A percentile compares a stretch with the other conserved stretches of the same genome.
These are phyloP conservation scores for Pseudevernia furfuracea DNA, from an alignment of 495 filamentous ascomycete genomes.

Conservation along the genomic window DNA sequence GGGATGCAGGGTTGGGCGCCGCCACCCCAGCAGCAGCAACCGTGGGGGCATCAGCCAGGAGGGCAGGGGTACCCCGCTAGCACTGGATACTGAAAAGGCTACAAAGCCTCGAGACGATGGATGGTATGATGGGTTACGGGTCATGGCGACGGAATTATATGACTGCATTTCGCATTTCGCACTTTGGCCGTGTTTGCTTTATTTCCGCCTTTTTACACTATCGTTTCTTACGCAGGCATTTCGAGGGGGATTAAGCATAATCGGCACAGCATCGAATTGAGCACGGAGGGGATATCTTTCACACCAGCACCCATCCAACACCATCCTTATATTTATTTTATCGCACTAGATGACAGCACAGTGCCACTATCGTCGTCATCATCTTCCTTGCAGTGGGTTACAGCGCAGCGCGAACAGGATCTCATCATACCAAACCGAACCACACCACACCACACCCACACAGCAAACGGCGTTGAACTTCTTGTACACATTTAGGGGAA, in stretches of 20 bases:
- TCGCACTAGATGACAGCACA: neutral
- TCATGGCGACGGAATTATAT: slow-evolving; percentile 4
- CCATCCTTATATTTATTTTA: neutral
- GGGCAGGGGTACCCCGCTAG: slow-evolving; percentile 21
- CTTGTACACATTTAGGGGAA: neutral
- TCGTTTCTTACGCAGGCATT: neutral
- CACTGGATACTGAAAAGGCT: slow-evolving; percentile 13
- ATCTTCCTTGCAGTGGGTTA: neutral
- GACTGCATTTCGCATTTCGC: neutral
- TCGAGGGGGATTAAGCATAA: neutral
- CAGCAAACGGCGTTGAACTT: neutral
- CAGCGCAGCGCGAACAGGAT: neutral
- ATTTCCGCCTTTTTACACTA: neutral
- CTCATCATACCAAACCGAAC: neutral
- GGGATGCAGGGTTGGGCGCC: slow-evolving; percentile 43
- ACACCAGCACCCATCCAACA: neutral
- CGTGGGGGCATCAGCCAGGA: slow-evolving; percentile 9
- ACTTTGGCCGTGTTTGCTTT: neutral
- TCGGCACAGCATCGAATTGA: neutral
- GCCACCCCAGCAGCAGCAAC: slow-evolving; percentile 21
- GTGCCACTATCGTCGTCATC: neutral
- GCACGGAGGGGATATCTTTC: neutral
- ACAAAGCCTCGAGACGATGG: neutral
- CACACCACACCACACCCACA: neutral
- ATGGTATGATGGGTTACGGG: slow-evolving; percentile 2